A percentile compares a stretch with the other conserved stretches of the same genome.
Conservation (phyloP, 2,329 filamentous ascomycete genomes). For the Fusarium goolgardi region DNA sequence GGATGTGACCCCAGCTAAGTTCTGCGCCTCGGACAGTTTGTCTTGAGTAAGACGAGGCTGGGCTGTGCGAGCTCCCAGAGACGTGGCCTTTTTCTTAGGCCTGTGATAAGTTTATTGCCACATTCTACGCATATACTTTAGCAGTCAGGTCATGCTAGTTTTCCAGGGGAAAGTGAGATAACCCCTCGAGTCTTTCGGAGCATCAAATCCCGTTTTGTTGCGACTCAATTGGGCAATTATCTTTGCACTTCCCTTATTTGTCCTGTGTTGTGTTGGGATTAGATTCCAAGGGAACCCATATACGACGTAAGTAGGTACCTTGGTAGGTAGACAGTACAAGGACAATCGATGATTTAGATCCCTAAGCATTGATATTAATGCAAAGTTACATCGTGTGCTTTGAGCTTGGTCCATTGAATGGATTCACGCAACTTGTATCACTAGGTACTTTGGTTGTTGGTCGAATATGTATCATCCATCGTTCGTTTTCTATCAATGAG, state of each 20-base stretch:
- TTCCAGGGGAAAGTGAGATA: constrained; percentile 4
- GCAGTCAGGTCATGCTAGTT: constrained; percentile 2
- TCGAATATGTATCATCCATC: neutral
- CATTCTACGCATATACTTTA: constrained; percentile 9
- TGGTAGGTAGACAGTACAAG: neutral
- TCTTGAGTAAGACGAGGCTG: constrained; percentile 16
- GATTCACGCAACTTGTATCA: constrained; percentile 6
- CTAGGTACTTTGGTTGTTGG: neutral
- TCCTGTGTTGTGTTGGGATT: neutral
- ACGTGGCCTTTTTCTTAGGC: constrained; percentile 19
- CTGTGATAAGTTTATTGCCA: constrained; percentile 35
- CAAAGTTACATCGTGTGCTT: neutral
- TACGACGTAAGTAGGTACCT: neutral
- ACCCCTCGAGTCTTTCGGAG: constrained; percentile 26
- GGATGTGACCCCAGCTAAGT: constrained; percentile 3
- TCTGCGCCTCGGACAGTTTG: neutral
- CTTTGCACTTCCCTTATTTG: constrained; percentile 23
- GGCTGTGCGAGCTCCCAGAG: constrained; percentile 23
- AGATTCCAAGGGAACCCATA: constrained; percentile 3
- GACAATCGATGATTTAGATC: neutral
- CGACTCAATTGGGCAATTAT: constrained; percentile 35
- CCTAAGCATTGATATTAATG: neutral
- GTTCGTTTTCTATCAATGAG: constrained; percentile 3
- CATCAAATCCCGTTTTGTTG: constrained; percentile 32
- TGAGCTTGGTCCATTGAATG: neutral